These are phyloP conservation scores for Grigorovia transvaalensis DNA, from an alignment of 805 yeast species.

Conservation along the genomic window DNA sequence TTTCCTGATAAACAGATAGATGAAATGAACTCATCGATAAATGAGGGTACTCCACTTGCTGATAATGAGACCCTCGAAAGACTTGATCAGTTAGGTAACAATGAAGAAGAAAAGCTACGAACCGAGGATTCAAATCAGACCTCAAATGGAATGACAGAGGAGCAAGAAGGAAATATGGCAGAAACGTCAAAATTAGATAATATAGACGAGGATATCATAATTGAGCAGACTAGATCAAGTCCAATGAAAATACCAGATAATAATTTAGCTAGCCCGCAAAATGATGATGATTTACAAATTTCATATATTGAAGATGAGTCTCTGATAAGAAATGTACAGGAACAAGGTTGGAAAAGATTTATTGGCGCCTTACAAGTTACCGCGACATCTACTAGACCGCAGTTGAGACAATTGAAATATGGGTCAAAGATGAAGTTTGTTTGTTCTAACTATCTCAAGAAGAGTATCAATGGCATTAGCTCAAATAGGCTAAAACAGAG, in stretches of 20 bases:
- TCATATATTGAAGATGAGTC: not conserved
- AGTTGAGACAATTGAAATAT: slow-evolving; percentile 34
- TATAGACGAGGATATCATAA: not conserved
- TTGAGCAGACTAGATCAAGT: not conserved
- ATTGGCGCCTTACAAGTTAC: slow-evolving; percentile 51
- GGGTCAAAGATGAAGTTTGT: slow-evolving; percentile 35
- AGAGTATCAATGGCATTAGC: slow-evolving; percentile 9
- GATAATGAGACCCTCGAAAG: slow-evolving; percentile 18
- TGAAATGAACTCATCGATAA: slow-evolving; percentile 17
- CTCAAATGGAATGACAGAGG: too few species aligned
- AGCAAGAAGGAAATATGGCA: too few species aligned
- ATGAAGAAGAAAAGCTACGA: not conserved
- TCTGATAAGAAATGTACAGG: slow-evolving; percentile 1
- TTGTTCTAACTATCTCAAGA: slow-evolving; percentile 23
- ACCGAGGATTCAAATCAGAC: too few species aligned
- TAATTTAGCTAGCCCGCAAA: too few species aligned
- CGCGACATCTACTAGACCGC: slow-evolving; percentile 68
- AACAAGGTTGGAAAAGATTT: slow-evolving; percentile 33
- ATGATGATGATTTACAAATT: not conserved
- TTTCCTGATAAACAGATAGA: slow-evolving; percentile 3
- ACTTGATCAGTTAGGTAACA: slow-evolving; percentile 9
- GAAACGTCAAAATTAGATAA: not conserved
- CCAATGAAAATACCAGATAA: too few species aligned
- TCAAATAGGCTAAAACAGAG: slow-evolving; percentile 17
- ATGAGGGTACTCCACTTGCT: slow-evolving; percentile 27